Percentiles rank a stretch among this genome's conserved stretches.
These are phyloP conservation scores for Heliocybe sulcata DNA, from an alignment of 1,284 basidiomycete genomes.

Conservation along the genomic window DNA sequence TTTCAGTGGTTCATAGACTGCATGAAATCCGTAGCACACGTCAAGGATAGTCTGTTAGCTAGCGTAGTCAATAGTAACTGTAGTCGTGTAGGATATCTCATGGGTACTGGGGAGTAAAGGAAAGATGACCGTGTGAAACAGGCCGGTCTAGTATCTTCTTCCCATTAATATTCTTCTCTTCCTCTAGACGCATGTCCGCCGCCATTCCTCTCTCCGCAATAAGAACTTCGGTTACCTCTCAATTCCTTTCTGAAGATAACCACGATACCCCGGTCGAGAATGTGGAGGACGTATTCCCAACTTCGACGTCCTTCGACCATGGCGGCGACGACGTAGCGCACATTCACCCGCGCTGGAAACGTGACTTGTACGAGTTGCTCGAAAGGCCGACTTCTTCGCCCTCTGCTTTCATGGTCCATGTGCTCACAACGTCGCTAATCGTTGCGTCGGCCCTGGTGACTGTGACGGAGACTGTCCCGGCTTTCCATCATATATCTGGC, in stretches of 20 bases:
- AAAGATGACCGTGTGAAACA: too few species aligned
- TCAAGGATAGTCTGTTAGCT: too few species aligned
- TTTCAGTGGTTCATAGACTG: neutral
- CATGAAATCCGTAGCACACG: neutral
- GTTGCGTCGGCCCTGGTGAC: slow-evolving; percentile 73
- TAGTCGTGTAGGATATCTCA: too few species aligned
- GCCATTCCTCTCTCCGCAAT: slow-evolving; percentile 11
- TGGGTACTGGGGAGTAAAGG: too few species aligned
- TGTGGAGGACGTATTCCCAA: slow-evolving; percentile 28
- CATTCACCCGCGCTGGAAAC: slow-evolving; percentile 51
- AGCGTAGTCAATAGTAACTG: too few species aligned
- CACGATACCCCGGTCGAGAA: slow-evolving; percentile 20
- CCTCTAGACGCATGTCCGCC: neutral
- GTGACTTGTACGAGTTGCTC: slow-evolving; percentile 50
- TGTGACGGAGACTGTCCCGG: slow-evolving; percentile 78
- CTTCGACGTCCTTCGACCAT: slow-evolving; percentile 26
- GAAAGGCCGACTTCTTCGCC: slow-evolving; percentile 64
- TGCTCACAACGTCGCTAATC: slow-evolving; percentile 58
- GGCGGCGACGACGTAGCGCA: slow-evolving; percentile 20
- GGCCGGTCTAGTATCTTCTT: neutral
- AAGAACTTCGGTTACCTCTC: slow-evolving; percentile 16
- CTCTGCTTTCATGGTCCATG: slow-evolving; percentile 59
- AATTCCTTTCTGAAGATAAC: slow-evolving; percentile 30
- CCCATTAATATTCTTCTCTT: neutral
- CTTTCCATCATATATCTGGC: slow-evolving; percentile 67